Base-by-base conservation (phyloP, 495 filamentous ascomycete species). In the Diplogelasinospora grovesii region DNA sequence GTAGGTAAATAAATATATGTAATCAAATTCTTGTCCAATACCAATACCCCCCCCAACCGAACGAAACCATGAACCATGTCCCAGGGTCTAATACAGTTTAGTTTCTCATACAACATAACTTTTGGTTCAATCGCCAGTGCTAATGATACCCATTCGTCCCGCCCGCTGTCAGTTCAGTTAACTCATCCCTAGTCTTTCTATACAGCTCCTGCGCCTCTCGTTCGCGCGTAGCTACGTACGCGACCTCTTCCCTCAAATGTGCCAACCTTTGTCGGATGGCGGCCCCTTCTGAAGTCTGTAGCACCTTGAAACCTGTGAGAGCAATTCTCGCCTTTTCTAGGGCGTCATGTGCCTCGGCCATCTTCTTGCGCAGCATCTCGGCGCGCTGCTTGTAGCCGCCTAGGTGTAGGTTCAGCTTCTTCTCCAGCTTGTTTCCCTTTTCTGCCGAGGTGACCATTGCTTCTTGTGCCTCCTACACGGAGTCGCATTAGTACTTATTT, bases 311-410 rank as follows among this genome's bases (percentile, higher is more conserved):
- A n/a, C 80, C 72, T 48, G 85, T 77, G 1, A 94, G 67, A 2
- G 84, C 83, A 21, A 77, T 68, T 35, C 66, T 78, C 25, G 83
- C 82, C 63, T 85, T 82, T 47, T 81, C 77, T 16, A 96, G 65
- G 0, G 82, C 85, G n/a, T 78, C 73, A 19, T 78, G 73, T 19
- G 88, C 88, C 50, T 95, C 89, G 20, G 71, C 54, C 39, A 89
- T 85, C 65, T 96, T 96, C 44, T 75, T 69, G 20, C 82, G 81
- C 8, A 98, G 73, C 42, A 73, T 79, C 54, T 87, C 88, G 14
- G 86, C 80, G 21, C 92, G 86, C 47, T 86, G 79, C 58, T 88
- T 82, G 61, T 98, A 98, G 36, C 92, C 92, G 20, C 90, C 89
- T 1, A 89, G 78, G 48, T 90, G 80, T 32, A 93, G 63, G 5